Evolutionary conservation across 2,329 filamentous ascomycete genomes (phyloP).

Genomic region (Tolypocladium tropicale): DNA sequence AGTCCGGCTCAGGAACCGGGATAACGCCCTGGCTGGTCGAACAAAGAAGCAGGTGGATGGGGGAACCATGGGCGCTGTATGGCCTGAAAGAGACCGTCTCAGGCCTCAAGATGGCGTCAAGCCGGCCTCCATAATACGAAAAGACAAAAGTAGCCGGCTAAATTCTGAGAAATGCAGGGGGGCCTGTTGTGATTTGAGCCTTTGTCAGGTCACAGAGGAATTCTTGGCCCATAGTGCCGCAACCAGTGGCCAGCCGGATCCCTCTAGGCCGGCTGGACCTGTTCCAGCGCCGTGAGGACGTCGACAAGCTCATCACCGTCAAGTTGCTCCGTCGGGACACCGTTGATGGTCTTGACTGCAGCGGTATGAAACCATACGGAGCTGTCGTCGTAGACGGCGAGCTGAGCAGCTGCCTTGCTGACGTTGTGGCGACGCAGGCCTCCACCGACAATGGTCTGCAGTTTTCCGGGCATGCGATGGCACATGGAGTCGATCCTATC

Average conservation of each 20-base stretch:
- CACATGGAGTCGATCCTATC: slow-evolving; percentile 25
- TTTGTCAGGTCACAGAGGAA: neutral
- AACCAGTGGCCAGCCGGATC: slow-evolving; percentile 17
- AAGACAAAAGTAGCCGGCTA: neutral
- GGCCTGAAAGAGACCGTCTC: neutral
- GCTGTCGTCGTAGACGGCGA: slow-evolving; percentile 12
- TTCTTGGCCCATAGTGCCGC: slow-evolving; percentile 7
- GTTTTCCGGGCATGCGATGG: slow-evolving; percentile 9
- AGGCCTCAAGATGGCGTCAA: neutral
- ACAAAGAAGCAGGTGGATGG: neutral
- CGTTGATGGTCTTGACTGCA: slow-evolving; percentile 9
- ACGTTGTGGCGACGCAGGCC: slow-evolving; percentile 36
- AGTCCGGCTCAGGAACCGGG: neutral
- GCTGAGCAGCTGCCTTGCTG: slow-evolving; percentile 11
- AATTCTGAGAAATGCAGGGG: too few species aligned
- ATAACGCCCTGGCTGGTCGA: neutral
- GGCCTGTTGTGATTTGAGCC: neutral
- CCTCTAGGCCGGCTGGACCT: slow-evolving; percentile 14
- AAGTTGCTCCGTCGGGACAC: slow-evolving; percentile 11
- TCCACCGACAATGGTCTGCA: slow-evolving; percentile 43
- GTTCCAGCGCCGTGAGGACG: slow-evolving; percentile 11
- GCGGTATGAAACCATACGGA: slow-evolving; percentile 39
- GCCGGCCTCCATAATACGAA: neutral
- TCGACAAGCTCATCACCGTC: slow-evolving; percentile 13
- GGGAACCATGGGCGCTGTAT: neutral